Percentiles rank a stretch among this genome's conserved stretches.
Evolutionary conservation across 306 rosid genomes (phyloP).

Genomic region (Amphicarpaea edgeworthii): DNA sequence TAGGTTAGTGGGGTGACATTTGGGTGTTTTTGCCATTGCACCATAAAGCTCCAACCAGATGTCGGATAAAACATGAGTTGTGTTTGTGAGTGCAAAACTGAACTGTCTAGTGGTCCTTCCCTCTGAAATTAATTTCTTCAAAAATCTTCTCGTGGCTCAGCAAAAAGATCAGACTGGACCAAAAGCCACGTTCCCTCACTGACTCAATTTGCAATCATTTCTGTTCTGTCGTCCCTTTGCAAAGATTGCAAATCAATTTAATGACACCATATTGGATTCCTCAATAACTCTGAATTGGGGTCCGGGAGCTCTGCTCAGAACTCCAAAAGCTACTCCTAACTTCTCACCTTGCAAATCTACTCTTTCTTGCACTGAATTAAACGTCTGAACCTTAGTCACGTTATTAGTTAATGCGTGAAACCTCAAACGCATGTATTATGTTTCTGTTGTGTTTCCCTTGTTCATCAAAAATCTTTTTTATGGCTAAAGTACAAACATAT

Average conservation of each 20-base stretch:
- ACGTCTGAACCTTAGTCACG: too few relatives aligned
- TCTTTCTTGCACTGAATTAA: too few relatives aligned
- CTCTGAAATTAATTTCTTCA: conserved; percentile 1
- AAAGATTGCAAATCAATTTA: neutral
- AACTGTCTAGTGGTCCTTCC: neutral
- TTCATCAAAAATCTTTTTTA: too few relatives aligned
- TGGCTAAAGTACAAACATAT: too few relatives aligned
- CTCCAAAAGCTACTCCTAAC: neutral
- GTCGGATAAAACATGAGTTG: conserved; percentile 10
- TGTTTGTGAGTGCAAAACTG: conserved; percentile 15
- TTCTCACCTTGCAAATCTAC: neutral
- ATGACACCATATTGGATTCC: too few relatives aligned
- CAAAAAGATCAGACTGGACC: neutral
- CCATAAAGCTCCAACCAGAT: conserved; percentile 20
- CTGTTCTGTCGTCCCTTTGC: neutral
- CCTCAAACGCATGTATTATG: too few relatives aligned
- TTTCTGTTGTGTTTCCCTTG: too few relatives aligned
- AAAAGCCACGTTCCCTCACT: neutral
- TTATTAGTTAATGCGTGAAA: too few relatives aligned
- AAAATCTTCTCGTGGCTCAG: conserved; percentile 10
- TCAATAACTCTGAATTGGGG: neutral
- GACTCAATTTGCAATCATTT: conserved; percentile 7
- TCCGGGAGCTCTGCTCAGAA: neutral
- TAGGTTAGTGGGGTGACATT: neutral
- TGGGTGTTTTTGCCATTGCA: conserved; percentile 20